These are phyloP conservation scores for Osmozyma mogii DNA, from an alignment of 805 yeast species.

Conservation along the genomic window DNA sequence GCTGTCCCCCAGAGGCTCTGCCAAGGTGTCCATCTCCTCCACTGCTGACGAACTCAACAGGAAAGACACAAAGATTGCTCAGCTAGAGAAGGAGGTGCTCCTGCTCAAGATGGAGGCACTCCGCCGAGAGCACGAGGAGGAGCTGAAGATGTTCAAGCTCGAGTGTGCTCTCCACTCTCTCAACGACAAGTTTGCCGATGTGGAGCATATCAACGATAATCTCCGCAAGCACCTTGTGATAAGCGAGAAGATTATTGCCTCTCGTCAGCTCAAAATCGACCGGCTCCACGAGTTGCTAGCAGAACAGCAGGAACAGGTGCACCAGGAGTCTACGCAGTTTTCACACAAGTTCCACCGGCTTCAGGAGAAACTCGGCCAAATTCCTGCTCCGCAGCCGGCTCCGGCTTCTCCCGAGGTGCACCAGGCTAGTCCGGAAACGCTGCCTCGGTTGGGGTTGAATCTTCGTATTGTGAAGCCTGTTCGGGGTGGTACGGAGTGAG, in stretches of 20 bases:
- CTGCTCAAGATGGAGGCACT: conserved; percentile 18
- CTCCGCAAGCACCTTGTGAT: conserved; percentile 49
- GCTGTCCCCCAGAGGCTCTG: no score
- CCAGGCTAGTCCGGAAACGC: conserved; percentile 1
- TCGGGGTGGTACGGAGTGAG: conserved; percentile 51
- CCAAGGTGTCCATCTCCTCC: no score
- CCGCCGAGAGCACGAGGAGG: conserved; percentile 26
- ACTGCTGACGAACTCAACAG: conserved; percentile 17
- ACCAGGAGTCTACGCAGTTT: conserved; percentile 41
- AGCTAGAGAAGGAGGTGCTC: conserved; percentile 22
- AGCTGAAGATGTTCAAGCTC: conserved; percentile 43
- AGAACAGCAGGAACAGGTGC: conserved; percentile 43
- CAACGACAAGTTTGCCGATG: conserved; percentile 50
- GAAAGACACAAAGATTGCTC: conserved; percentile 22
- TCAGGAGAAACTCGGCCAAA: conserved; percentile 8
- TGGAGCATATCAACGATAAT: conserved; percentile 52
- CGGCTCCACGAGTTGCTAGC: conserved; percentile 42
- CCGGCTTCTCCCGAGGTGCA: not conserved
- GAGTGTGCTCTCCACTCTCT: conserved; percentile 54
- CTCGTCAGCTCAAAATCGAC: conserved; percentile 49
- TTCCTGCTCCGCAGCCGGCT: conserved; percentile 1
- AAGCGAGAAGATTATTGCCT: conserved; percentile 47
- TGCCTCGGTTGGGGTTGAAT: conserved; percentile 36
- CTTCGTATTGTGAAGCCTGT: conserved; percentile 56
- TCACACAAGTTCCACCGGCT: conserved; percentile 31